Evolutionary conservation across 345 rosid species (phyloP).

Genomic region (Salix suchowensis): DNA sequence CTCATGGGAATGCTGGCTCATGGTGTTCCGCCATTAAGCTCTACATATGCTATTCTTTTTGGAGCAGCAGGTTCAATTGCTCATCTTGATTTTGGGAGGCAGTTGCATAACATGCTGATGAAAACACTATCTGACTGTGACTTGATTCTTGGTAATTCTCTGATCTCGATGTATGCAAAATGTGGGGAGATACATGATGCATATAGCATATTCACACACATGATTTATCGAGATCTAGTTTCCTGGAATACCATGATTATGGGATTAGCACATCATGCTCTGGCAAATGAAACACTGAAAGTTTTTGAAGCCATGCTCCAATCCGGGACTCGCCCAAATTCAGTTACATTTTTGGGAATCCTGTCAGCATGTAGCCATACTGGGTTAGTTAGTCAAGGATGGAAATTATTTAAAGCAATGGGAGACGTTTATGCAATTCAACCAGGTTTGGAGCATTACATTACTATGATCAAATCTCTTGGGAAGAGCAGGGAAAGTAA

Average conservation of each 20-base stretch:
- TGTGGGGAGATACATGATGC: constrained; percentile 45
- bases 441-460: constrained; percentile 43
- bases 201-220: constrained; percentile 33
- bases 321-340: constrained; percentile 42
- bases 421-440: constrained; percentile 22
- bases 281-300: constrained; percentile 38
- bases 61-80: constrained; percentile 70
- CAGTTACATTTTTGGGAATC: constrained; percentile 43
- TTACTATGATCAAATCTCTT: constrained; percentile 46
- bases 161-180: constrained; percentile 57
- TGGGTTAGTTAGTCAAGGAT: constrained; percentile 33
- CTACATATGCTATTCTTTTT: constrained; percentile 42
- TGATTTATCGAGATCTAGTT: constrained; percentile 36
- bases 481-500: constrained; percentile 50
- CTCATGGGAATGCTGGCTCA: constrained; percentile 37
- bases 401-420: constrained; percentile 40
- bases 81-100: constrained; percentile 59
- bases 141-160: constrained; percentile 41
- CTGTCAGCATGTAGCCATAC: constrained; percentile 50
- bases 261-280: constrained; percentile 50
- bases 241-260: constrained; percentile 62
- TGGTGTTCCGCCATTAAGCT: constrained; percentile 32
- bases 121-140: constrained; percentile 35
- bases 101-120: constrained; percentile 46
- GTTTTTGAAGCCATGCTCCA: constrained; percentile 36